These are phyloP conservation scores for Ascoidea rubescens DNA, from an alignment of 805 yeast genomes.

Conservation along the genomic window DNA sequence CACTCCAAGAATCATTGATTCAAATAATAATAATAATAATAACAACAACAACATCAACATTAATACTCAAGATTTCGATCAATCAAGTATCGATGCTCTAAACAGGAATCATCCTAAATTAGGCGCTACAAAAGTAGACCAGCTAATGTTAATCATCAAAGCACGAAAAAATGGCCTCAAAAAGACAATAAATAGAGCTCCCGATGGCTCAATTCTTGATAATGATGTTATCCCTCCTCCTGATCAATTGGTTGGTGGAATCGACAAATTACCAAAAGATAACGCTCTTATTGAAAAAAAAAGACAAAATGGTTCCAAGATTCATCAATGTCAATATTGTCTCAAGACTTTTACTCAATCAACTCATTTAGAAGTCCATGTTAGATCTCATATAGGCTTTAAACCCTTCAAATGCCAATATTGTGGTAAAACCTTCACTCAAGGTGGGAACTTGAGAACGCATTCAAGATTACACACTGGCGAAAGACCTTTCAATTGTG, in stretches of 20 bases:
- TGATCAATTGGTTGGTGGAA: constrained; percentile 64
- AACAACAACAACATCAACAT: not conserved
- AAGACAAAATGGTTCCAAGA: constrained; percentile 27
- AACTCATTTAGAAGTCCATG: constrained; percentile 86
- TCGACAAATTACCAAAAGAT: constrained; percentile 39
- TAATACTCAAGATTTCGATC: not conserved
- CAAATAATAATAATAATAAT: not conserved
- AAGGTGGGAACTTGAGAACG: constrained; percentile 80
- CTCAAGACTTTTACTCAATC: constrained; percentile 71
- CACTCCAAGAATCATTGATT: constrained; percentile 3
- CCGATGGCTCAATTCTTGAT: constrained; percentile 58
- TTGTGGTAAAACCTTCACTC: constrained; percentile 76
- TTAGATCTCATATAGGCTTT: constrained; percentile 74
- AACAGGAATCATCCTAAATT: constrained; percentile 42
- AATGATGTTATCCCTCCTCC: constrained; percentile 42
- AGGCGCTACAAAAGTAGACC: constrained; percentile 86
- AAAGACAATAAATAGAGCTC: constrained; percentile 47
- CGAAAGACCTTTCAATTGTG: constrained; percentile 72
- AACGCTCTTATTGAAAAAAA: constrained; percentile 2
- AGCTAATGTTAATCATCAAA: constrained; percentile 79
- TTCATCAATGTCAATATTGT: constrained; percentile 66
- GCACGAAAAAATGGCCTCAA: constrained; percentile 70
- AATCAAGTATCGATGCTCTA: not conserved
- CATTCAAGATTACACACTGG: constrained; percentile 84
- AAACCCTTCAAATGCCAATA: constrained; percentile 71